Evolutionary conservation across 768 basidiomycete genomes (phyloP).

Genomic region (Agrocybe chaxingu): DNA sequence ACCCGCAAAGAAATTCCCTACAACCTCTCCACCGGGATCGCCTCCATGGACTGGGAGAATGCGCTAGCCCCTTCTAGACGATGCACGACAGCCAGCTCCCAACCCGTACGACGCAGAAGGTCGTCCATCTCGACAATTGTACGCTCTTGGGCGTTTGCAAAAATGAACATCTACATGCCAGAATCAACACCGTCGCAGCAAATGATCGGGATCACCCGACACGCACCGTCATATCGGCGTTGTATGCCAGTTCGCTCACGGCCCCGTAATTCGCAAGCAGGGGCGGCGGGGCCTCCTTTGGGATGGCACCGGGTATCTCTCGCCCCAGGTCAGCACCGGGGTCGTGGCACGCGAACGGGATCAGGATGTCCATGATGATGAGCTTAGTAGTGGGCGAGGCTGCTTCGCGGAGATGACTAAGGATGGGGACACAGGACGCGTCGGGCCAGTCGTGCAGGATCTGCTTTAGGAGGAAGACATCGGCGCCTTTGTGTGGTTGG

Average conservation of each 20-base stretch:
- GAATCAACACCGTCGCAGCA: no score
- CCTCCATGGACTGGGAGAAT: no score
- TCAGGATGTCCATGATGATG: constrained; percentile 37
- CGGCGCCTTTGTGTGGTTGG: constrained; percentile 37
- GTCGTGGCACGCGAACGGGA: constrained; percentile 33
- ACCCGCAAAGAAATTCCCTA: no score
- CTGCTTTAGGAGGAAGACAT: constrained; percentile 53
- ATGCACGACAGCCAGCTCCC: no score
- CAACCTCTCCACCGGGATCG: no score
- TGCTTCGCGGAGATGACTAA: constrained; percentile 32
- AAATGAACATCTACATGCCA: no score
- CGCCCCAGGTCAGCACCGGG: constrained; percentile 14
- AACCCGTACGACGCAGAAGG: no score
- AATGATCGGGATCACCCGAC: no score
- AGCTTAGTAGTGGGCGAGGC: constrained; percentile 34
- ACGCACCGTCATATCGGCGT: constrained; percentile 34
- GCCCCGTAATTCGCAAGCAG: constrained; percentile 37
- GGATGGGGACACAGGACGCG: constrained; percentile 31
- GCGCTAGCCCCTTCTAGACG: no score
- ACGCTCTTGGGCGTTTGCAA: no score
- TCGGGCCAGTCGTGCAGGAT: constrained; percentile 70
- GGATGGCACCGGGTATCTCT: constrained; percentile 19
- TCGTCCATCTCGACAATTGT: no score
- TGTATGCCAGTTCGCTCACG: constrained; percentile 31
- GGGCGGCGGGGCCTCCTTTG: constrained; percentile 27